Percentiles rank a stretch among this genome's conserved stretches.
Evolutionary conservation across 2,329 filamentous ascomycete genomes (phyloP).

Genomic region (Seiridium cupressi): DNA sequence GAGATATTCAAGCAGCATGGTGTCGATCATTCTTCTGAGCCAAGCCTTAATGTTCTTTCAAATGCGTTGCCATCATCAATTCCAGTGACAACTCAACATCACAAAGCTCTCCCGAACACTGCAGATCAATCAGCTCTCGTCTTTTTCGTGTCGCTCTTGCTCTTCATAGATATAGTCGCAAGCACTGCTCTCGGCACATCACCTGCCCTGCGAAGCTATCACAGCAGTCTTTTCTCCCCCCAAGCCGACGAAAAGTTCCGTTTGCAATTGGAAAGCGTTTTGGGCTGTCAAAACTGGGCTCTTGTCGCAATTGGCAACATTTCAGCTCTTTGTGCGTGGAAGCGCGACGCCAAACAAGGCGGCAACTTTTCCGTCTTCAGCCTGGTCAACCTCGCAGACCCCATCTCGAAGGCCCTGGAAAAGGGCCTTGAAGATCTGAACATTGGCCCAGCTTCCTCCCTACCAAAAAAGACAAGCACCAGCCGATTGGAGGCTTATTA

Average conservation of each 20-base stretch:
- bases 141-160: background rate
- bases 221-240: background rate
- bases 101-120: background rate
- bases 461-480: background rate
- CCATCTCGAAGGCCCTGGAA: background rate
- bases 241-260: background rate
- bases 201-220: background rate
- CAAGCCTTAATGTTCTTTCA: background rate
- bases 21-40: background rate
- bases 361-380: background rate
- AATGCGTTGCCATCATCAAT: background rate
- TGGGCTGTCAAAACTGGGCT: background rate
- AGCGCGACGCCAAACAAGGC: background rate
- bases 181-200: background rate
- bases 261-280: background rate
- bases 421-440: background rate
- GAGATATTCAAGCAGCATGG: background rate
- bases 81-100: background rate
- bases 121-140: background rate
- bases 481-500: background rate
- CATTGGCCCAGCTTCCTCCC: background rate
- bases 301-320: background rate
- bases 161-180: background rate
- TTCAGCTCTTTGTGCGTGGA: background rate
- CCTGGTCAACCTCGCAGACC: background rate